A percentile compares a stretch with the other conserved stretches of the same genome.
Evolutionary conservation across 768 basidiomycete genomes (phyloP).

Genomic region (Leccinum ochraceum): DNA sequence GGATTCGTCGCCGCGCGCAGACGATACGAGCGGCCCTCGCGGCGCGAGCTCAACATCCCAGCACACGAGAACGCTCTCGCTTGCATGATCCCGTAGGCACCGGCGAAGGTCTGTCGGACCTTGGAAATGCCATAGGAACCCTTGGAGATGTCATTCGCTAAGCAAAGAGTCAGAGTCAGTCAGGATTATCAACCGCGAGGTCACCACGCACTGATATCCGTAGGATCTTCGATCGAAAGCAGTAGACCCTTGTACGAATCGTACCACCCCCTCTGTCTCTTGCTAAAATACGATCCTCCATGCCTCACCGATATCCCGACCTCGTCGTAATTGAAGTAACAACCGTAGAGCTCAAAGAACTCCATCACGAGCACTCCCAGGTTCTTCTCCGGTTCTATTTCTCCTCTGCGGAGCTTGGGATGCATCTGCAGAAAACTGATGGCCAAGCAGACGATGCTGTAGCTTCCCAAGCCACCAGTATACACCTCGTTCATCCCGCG

Average conservation of each 20-base stretch:
- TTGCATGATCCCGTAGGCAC: constrained; percentile 78
- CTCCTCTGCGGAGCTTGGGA: constrained; percentile 85
- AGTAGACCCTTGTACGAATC: constrained; percentile 55
- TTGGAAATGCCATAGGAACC: constrained; percentile 84
- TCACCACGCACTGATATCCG: constrained; percentile 71
- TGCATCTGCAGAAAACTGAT: constrained; percentile 97
- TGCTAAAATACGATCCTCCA: constrained; percentile 89
- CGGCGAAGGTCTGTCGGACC: constrained; percentile 81
- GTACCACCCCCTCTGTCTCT: constrained; percentile 79
- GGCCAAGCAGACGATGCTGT: constrained; percentile 90
- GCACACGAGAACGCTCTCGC: constrained; percentile 68
- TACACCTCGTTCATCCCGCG: constrained; percentile 93
- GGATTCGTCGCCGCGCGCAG: constrained; percentile 47
- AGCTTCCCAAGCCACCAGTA: constrained; percentile 91
- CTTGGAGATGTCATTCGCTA: constrained; percentile 92
- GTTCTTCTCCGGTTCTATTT: constrained; percentile 45
- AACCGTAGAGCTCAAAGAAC: too few species aligned
- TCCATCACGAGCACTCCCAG: too few species aligned
- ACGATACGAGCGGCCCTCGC: constrained; percentile 47
- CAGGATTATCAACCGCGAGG: constrained; percentile 16
- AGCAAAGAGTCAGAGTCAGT: constrained; percentile 12
- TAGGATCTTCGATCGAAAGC: constrained; percentile 92
- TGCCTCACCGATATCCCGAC: too few species aligned
- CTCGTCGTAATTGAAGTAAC: too few species aligned
- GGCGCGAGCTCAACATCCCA: constrained; percentile 59